phyloP scores from a whole-genome alignment of 345 rosid genomes.

The Angophora floribunda region DNA sequence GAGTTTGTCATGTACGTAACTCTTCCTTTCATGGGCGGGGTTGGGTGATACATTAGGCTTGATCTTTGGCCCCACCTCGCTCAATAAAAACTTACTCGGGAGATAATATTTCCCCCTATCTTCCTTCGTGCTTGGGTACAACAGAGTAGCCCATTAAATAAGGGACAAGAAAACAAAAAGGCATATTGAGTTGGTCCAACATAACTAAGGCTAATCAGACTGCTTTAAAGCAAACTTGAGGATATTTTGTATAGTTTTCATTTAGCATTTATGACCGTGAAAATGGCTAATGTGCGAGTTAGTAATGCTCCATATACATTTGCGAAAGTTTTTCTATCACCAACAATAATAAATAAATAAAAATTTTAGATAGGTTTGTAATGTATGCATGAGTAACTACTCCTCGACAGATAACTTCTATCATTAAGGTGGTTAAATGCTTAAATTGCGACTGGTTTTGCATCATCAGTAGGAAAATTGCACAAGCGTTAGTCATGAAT shows the following conservation, averaged over 20 bases:
- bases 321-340: neutral
- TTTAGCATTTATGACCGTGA: neutral
- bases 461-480: neutral
- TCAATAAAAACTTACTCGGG: no score
- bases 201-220: neutral
- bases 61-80: no score
- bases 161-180: neutral
- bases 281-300: neutral
- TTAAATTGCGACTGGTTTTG: neutral
- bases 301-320: neutral
- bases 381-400: neutral
- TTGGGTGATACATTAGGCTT: no score
- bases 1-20: no score
- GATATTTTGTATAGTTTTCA: fast-evolving
- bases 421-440: neutral
- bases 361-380: neutral
- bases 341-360: neutral
- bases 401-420: neutral
- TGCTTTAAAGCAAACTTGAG: neutral
- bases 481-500: neutral
- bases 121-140: neutral
- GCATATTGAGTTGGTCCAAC: neutral
- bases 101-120: neutral
- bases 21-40: no score
- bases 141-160: neutral